Base-by-base conservation (phyloP, 192 early-diverging fungal species). In the Kickxella alabastrina region DNA sequence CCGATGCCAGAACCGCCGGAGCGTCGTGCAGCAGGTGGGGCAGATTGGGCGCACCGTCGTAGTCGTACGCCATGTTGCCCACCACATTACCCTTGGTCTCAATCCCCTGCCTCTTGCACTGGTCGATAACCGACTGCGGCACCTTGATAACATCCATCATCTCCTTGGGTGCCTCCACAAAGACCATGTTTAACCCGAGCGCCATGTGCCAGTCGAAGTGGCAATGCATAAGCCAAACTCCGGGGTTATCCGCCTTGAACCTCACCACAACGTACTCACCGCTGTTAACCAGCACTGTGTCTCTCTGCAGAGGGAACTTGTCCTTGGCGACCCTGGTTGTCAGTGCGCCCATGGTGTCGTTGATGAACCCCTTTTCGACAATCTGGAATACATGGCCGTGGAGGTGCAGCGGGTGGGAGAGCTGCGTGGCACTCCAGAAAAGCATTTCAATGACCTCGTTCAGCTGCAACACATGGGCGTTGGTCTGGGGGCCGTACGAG, bases 371-470 rank as follows among this genome's bases (percentile, higher is more conserved):
- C 31, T 75, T 75, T 36, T 77, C 80, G n/a, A 85, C 74, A 41
- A 93, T 71, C 64, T 91, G 86, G 80, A 93, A 92, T 7, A 61
- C 57, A 62, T 93, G 88, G 10, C 92, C 92, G 57, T 93, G 92
- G 13, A 92, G 63, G 63, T 93, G 92, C 78, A 91, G 74, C 55
- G 79, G 53, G 29, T 94, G 92, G 42, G 68, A 65, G 23, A 82
- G 79, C 32, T 49, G 40, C 43, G 87, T 84, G 13, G 77, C 45
- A 58, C 88, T 94, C 64, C 78, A 83, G 37, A 91, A 67, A 27
- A 86, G 64, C 49, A 92, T 68, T 68, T 92, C 83, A 23, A 87
- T 43, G 39, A 81, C 72, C 15, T 86, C 65, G 40, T 71, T 35
- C 52, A 85, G 67, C 36, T 82, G 71, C 13, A 88, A 41, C n/a